Percentiles rank a stretch among this genome's conserved stretches.
Evolutionary conservation across 2,329 filamentous ascomycete genomes (phyloP).

Genomic region (Cordyceps farinosa): DNA sequence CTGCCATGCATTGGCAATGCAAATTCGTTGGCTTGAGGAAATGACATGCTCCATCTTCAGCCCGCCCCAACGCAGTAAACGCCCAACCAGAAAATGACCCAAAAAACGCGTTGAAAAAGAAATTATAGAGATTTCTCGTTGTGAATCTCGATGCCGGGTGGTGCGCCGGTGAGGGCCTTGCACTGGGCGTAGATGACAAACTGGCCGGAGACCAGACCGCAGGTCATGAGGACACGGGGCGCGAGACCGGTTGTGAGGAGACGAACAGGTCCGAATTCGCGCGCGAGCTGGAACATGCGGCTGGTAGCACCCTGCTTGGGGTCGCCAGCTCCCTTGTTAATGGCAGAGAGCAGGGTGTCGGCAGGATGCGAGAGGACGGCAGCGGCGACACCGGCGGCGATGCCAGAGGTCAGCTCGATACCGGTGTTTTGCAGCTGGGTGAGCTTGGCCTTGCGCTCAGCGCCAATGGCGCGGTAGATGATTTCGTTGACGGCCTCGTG

Average conservation of each 20-base stretch:
- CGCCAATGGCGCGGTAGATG: conserved; percentile 67
- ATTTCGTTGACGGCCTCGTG: conserved; percentile 83
- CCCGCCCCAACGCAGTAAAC: conserved; percentile 1
- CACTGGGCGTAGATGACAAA: conserved; percentile 56
- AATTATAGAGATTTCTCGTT: conserved; percentile 35
- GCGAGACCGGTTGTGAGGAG: conserved; percentile 46
- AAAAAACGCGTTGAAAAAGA: neutral
- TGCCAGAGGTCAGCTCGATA: conserved; percentile 81
- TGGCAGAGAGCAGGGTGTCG: conserved; percentile 58
- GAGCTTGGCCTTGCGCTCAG: conserved; percentile 61
- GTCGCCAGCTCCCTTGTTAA: conserved; percentile 53
- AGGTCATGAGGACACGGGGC: conserved; percentile 52
- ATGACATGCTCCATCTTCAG: neutral
- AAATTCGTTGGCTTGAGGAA: neutral
- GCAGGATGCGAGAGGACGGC: conserved; percentile 87
- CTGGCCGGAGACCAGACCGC: conserved; percentile 49
- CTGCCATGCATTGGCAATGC: neutral
- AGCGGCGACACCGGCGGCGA: conserved; percentile 83
- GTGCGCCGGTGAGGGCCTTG: conserved; percentile 50
- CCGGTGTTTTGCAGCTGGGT: conserved; percentile 70
- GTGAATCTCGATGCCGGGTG: conserved; percentile 50
- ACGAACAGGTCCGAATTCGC: conserved; percentile 48
- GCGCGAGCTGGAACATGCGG: conserved; percentile 50
- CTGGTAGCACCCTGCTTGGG: conserved; percentile 44
- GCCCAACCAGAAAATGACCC: neutral